These are phyloP conservation scores for Leucoagaricus sp. DNA, from an alignment of 1,284 basidiomycete genomes.

Conservation along the genomic window DNA sequence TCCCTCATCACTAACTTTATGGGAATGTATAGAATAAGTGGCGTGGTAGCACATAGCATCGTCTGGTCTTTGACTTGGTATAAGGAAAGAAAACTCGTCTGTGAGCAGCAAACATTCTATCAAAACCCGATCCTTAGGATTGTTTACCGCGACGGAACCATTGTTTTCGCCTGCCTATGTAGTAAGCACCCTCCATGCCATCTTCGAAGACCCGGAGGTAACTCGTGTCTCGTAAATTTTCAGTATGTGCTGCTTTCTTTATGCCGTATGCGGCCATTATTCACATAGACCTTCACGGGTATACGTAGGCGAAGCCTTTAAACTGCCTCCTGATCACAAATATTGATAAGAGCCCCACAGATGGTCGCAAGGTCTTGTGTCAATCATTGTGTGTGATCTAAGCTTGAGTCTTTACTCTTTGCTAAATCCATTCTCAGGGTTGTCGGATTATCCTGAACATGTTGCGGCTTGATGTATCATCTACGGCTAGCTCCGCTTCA, in stretches of 20 bases:
- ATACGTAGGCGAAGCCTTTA: neutral
- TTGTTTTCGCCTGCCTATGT: neutral
- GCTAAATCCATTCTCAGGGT: neutral
- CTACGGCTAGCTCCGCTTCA: neutral
- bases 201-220: neutral
- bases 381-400: neutral
- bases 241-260: neutral
- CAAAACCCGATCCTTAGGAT: neutral
- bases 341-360: too few relatives aligned
- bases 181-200: neutral
- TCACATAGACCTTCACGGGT: neutral
- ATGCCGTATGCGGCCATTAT: neutral
- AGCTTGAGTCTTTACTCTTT: neutral
- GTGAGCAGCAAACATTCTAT: neutral
- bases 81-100: neutral
- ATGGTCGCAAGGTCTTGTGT: neutral
- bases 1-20: neutral
- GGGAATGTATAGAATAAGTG: neutral
- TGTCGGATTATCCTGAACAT: neutral
- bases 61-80: slow-evolving; percentile 2
- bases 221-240: neutral
- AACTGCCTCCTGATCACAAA: neutral
- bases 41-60: neutral
- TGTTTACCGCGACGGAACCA: slow-evolving; percentile 1
- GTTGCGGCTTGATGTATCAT: neutral